Evolutionary conservation across 805 yeast genomes (phyloP), one percentile per base, ranked within the genome.

Genomic region (Hanseniaspora lindneri): DNA sequence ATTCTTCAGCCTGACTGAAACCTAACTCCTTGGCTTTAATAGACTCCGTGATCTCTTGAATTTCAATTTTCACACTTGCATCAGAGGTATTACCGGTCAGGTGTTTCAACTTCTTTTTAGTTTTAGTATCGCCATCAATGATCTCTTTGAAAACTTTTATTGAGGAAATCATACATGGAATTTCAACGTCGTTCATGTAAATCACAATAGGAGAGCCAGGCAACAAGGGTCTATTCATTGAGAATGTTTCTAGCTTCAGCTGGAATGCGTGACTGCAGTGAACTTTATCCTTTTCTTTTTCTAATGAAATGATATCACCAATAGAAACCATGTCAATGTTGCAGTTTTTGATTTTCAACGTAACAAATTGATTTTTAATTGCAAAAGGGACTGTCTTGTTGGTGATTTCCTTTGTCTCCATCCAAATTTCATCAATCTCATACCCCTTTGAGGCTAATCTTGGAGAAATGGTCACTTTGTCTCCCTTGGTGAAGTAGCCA

Each of bases 51-150:
- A 87, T 86, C 58, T 92, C 80, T 74, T 83, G 84, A 87, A 89
- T 83, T 59, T 96, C 97, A 71, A 86, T 80, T 65, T 92, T 92
- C 52, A 96, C 95, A 62, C 86, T 84, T 33, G 96, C 95, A 41
- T 96, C 95, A 42, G 96, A 83, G 65, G 85, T 85, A 70, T 88
- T 88, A 52, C 95, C 83, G 0, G 41, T 24, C 65, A 80, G 76
- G 69, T 95, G 83, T 74, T 84, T 89, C 49, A 96, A 86, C 54
- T 95, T 95, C 71, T 83, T 89, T 67, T 92, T 76, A 42, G 83
- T 80, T n/a, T 74, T 63, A 42, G 77, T 71, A 61, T 76, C 78
- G 69, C 83, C 86, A 55, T 96, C 96, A 86, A 89, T 54, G 9
- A 49, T 61, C 39, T 52, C 66, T 55, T 50, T 63, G 53, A 55